These are phyloP conservation scores for Marsdenia floribunda DNA, from an alignment of 257 asterid species.

Conservation along the genomic window DNA sequence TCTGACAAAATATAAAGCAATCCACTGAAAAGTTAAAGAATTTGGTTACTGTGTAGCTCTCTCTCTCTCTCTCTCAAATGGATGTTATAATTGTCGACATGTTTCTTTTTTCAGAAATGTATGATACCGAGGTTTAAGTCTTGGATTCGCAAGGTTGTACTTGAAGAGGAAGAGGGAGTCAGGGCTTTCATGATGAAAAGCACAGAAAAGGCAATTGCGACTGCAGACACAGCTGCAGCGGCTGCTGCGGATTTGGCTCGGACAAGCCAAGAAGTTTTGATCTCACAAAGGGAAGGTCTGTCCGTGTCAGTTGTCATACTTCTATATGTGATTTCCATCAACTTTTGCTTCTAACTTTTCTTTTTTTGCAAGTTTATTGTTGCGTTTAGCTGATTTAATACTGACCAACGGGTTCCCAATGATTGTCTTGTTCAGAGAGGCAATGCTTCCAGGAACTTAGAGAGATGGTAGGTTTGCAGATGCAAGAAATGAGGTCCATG, in stretches of 20 bases:
- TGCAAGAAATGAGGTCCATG: constrained; percentile 87
- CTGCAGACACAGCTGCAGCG: constrained; percentile 90
- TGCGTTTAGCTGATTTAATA: not conserved
- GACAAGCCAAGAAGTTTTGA: constrained; percentile 80
- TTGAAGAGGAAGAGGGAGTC: constrained; percentile 62
- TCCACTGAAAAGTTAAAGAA: not conserved
- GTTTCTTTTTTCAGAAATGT: constrained; percentile 49
- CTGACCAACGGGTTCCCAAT: not conserved
- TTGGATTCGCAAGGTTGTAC: constrained; percentile 80
- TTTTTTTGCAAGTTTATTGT: not conserved
- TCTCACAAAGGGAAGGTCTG: constrained; percentile 68
- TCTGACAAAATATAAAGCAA: not conserved
- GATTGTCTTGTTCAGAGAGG: constrained; percentile 57
- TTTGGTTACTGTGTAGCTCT: not conserved
- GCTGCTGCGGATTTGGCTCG: constrained; percentile 97
- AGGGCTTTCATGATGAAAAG: constrained; percentile 31
- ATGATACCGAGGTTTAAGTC: constrained; percentile 79
- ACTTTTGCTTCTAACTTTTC: not conserved
- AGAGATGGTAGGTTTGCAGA: constrained; percentile 60
- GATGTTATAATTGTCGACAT: constrained; percentile 18
- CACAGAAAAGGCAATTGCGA: constrained; percentile 74
- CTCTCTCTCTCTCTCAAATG: not conserved
- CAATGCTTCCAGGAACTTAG: constrained; percentile 78
- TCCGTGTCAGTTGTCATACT: not conserved
- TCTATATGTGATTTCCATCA: not conserved